These are phyloP conservation scores for Leptomonas pyrrhocoris DNA, from an alignment of 208 protist species.

Conservation along the genomic window DNA sequence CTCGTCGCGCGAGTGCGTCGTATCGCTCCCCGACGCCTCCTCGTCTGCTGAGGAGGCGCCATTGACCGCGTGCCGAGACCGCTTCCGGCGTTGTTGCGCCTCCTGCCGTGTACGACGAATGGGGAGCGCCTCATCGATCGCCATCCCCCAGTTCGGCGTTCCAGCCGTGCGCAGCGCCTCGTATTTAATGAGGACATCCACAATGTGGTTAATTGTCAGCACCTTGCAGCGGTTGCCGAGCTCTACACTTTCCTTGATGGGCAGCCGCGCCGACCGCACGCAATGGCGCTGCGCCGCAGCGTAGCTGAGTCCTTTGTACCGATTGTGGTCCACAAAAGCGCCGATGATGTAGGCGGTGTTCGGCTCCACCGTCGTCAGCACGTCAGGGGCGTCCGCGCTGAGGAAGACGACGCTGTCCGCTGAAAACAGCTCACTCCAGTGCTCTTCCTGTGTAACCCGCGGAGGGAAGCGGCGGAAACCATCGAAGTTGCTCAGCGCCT, in stretches of 20 bases:
- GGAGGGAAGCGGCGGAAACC: constrained; percentile 76
- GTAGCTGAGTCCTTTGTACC: constrained; percentile 75
- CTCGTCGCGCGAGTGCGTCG: background rate
- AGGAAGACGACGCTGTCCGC: constrained; percentile 66
- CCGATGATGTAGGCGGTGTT: constrained; percentile 82
- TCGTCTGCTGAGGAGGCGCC: background rate
- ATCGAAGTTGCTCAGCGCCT: constrained; percentile 48
- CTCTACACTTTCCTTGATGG: constrained; percentile 77
- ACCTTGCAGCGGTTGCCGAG: constrained; percentile 89
- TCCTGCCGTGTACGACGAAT: constrained; percentile 61
- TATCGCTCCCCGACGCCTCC: background rate
- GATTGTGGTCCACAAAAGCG: constrained; percentile 91
- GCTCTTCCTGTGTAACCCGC: constrained; percentile 34
- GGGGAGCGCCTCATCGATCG: constrained; percentile 74
- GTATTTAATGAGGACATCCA: constrained; percentile 75
- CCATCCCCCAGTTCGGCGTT: constrained; percentile 55
- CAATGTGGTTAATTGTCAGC: constrained; percentile 90
- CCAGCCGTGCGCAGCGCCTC: constrained; percentile 22
- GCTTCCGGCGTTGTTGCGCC: constrained; percentile 32
- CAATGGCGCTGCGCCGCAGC: constrained; percentile 57
- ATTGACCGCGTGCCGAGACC: constrained; percentile 13
- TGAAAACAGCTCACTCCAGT: constrained; percentile 72
- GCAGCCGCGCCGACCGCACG: constrained; percentile 78
- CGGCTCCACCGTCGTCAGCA: constrained; percentile 59
- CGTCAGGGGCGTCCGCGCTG: constrained; percentile 73